Evolutionary conservation across 306 rosid species (phyloP).

Genomic region (Hippophae rhamnoides): DNA sequence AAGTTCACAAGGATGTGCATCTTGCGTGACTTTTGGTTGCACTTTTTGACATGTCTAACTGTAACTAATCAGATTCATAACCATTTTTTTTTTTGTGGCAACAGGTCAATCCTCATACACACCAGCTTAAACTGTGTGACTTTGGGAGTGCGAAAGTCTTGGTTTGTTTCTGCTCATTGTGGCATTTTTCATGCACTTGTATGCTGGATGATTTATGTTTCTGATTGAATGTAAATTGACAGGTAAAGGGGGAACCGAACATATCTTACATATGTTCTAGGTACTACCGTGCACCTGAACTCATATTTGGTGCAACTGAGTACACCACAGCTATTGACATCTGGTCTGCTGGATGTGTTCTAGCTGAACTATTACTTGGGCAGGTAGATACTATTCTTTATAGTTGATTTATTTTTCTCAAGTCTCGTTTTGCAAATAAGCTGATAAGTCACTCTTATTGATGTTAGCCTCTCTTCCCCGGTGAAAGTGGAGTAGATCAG

Average conservation of each 20-base stretch:
- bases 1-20: neutral
- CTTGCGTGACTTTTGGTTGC: neutral
- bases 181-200: neutral
- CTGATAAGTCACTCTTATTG: constrained; percentile 11
- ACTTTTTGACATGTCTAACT: neutral
- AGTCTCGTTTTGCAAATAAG: neutral
- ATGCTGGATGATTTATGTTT: neutral
- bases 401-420: constrained; percentile 2
- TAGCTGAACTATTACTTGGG: constrained; percentile 86
- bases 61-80: neutral
- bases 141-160: constrained; percentile 96
- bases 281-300: constrained; percentile 94
- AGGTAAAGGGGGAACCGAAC: constrained; percentile 90
- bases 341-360: constrained; percentile 98
- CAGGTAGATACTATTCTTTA: constrained; percentile 40
- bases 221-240: constrained; percentile 17
- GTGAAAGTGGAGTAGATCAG: constrained; percentile 93
- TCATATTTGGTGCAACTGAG: constrained; percentile 91
- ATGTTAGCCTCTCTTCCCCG: constrained; percentile 80
- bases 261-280: constrained; percentile 92
- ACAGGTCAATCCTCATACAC: constrained; percentile 88
- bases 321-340: constrained; percentile 86
- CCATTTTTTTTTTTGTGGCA: neutral
- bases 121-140: constrained; percentile 82
- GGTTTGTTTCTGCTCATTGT: constrained; percentile 44